A percentile compares a stretch with the other conserved stretches of the same genome.
Evolutionary conservation across 2,329 filamentous ascomycete genomes (phyloP).

Genomic region (Fusarium sp.): DNA sequence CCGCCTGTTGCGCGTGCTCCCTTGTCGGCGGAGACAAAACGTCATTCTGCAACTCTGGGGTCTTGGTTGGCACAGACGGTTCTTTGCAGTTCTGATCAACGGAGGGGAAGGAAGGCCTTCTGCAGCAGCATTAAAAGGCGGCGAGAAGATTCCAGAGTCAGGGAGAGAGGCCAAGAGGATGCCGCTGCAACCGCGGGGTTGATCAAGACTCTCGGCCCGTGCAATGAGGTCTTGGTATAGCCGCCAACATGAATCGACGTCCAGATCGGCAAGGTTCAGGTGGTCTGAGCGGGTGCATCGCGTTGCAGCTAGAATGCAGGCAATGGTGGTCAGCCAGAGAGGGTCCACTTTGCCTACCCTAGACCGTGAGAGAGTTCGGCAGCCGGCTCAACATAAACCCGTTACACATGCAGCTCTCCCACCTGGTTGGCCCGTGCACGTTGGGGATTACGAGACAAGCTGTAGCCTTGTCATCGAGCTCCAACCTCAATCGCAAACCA

Average conservation of each 20-base stretch:
- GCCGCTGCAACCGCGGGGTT: conserved; percentile 11
- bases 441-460: conserved; percentile 54
- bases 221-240: conserved; percentile 10
- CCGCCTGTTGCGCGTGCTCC: conserved; percentile 42
- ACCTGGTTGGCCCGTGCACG: conserved; percentile 44
- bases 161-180: neutral
- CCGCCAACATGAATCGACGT: conserved; percentile 21
- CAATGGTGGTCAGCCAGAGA: conserved; percentile 1
- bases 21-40: conserved; percentile 33
- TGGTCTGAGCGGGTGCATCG: conserved; percentile 33
- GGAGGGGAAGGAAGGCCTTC: conserved; percentile 4
- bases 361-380: conserved; percentile 14
- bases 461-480: conserved; percentile 55
- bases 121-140: neutral
- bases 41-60: conserved; percentile 42
- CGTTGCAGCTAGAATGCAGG: neutral
- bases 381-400: conserved; percentile 42
- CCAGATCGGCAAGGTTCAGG: conserved; percentile 26
- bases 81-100: conserved; percentile 33
- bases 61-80: conserved; percentile 38
- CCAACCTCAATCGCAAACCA: conserved; percentile 50
- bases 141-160: neutral
- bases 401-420: conserved; percentile 25
- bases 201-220: conserved; percentile 11
- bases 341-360: conserved; percentile 29